Evolutionary conservation across 2,329 filamentous ascomycete species (phyloP), one percentile per base, ranked within the genome.

Genomic region (Microcyclospora tardicrescens): DNA sequence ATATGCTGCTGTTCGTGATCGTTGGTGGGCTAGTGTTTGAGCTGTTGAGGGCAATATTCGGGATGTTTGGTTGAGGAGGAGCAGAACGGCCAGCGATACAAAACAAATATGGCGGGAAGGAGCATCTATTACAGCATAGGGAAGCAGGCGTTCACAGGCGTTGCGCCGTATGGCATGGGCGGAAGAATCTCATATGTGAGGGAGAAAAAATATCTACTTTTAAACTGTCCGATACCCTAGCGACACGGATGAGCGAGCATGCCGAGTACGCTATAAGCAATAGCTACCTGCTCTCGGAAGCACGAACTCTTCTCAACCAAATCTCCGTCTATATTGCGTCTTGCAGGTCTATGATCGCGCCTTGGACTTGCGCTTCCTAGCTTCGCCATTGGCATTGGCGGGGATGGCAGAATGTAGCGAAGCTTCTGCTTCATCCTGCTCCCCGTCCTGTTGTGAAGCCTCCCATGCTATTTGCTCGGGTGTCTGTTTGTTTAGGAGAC

Each of bases 11-110:
- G n/a, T 79, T 80, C 56, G 70, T 78, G 38, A 65, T 80, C 35
- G 71, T 71, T 52, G 76, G 75, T 31, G 75, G 75, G 16, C 51
- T 79, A 14, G 50, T 77, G 30, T 71, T 78, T 48, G 74, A 78
- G 54, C 53, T 76, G 10, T 45, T 76, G 14, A 62, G 67, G 43
- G 51, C 69, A 41, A 63, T 69, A 45, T 64, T 67, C 44, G 49
- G 50, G 3, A 37, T 31, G 24, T 39, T 47, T 40, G 14, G 37
- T 39, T 19, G 30, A 33, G 19, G 19, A 24, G 19, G 19, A 24
- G 19, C 19, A 24, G 19, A 8, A 24, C 4, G 19, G 19, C 5
- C 5, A 8, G 19, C 19, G 8, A 24, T 24, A 8, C 19, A 24
- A 24, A 24, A 24, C 8, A 24, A 24, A 4, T 8, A 4, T 8